A percentile compares a stretch with the other conserved stretches of the same genome.
phyloP scores from a whole-genome alignment of 768 basidiomycete genomes.

The Strobilomyces confusus region DNA sequence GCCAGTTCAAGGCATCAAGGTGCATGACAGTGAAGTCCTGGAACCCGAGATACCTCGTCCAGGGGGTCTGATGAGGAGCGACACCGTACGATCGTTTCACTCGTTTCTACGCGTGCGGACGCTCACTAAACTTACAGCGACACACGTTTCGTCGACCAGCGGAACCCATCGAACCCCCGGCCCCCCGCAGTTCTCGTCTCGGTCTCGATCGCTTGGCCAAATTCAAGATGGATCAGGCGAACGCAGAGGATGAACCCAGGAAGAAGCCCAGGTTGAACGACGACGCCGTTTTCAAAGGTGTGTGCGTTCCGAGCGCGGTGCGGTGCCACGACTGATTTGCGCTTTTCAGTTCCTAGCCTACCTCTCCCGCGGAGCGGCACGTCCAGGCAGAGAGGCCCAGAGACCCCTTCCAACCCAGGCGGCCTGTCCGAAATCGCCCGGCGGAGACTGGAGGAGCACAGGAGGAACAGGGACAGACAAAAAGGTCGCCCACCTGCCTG shows the following conservation, averaged over 20 bases:
- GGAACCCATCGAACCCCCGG: slow-evolving; percentile 68
- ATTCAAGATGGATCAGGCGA: slow-evolving; percentile 73
- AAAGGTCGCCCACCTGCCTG: slow-evolving; percentile 39
- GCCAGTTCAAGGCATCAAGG: slow-evolving; percentile 71
- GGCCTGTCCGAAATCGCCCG: slow-evolving; percentile 79
- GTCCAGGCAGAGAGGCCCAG: slow-evolving; percentile 72
- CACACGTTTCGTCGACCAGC: slow-evolving; percentile 81
- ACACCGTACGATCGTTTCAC: slow-evolving; percentile 43
- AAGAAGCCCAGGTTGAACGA: slow-evolving; percentile 61
- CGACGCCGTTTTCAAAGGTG: slow-evolving; percentile 86
- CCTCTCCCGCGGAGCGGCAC: slow-evolving; percentile 57
- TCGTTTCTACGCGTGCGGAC: background rate
- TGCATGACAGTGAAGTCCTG: slow-evolving; percentile 77
- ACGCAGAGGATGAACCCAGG: slow-evolving; percentile 42
- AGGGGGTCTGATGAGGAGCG: slow-evolving; percentile 74
- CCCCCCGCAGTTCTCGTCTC: slow-evolving; percentile 73
- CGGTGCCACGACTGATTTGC: background rate
- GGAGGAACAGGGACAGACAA: slow-evolving; percentile 65
- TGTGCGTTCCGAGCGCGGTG: slow-evolving; percentile 9
- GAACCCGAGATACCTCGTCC: slow-evolving; percentile 73
- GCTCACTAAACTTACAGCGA: slow-evolving; percentile 47
- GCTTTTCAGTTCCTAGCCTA: slow-evolving; percentile 64
- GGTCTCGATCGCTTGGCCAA: slow-evolving; percentile 86
- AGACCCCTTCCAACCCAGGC: slow-evolving; percentile 91
- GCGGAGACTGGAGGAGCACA: slow-evolving; percentile 71